Conservation (phyloP, 2,329 filamentous ascomycete species). For the Exophiala dermatitidis region DNA sequence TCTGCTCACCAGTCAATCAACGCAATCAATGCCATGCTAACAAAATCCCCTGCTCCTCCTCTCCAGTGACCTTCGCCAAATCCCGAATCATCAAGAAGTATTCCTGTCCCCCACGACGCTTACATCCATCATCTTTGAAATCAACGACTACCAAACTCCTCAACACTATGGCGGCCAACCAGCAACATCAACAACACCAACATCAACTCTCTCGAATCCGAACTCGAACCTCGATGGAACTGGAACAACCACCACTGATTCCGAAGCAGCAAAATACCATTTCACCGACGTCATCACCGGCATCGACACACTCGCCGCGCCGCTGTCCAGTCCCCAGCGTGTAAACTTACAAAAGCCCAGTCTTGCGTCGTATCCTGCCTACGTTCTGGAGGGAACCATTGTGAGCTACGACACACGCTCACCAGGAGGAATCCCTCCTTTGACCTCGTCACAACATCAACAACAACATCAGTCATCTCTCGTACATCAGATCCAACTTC, state of each 20-base stretch:
- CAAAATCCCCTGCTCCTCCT: not conserved
- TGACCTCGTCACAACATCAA: not conserved
- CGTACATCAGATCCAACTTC: constrained; percentile 63
- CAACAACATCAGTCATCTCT: constrained; percentile 7
- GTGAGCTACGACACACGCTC: constrained; percentile 9
- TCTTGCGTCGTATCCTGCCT: constrained; percentile 19
- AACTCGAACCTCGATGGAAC: not conserved
- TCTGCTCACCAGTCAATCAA: not conserved
- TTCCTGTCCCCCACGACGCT: constrained; percentile 78
- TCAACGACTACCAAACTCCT: constrained; percentile 58
- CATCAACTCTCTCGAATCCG: not conserved
- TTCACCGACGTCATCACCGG: constrained; percentile 41
- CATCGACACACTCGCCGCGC: constrained; percentile 24
- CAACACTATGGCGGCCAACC: constrained; percentile 39
- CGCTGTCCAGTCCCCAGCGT: constrained; percentile 3
- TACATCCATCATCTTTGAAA: constrained; percentile 82
- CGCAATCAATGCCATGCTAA: not conserved
- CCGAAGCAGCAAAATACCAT: constrained; percentile 37
- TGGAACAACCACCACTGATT: constrained; percentile 3
- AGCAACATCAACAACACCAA: constrained; percentile 9
- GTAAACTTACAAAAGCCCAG: constrained; percentile 11
- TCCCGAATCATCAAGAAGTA: constrained; percentile 72
- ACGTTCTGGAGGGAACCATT: constrained; percentile 21
- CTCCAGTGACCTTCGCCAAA: constrained; percentile 25
- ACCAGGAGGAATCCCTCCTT: too few species aligned